Conservation (phyloP, 176 grass and related monocot species). For the Raddia distichophylla region DNA sequence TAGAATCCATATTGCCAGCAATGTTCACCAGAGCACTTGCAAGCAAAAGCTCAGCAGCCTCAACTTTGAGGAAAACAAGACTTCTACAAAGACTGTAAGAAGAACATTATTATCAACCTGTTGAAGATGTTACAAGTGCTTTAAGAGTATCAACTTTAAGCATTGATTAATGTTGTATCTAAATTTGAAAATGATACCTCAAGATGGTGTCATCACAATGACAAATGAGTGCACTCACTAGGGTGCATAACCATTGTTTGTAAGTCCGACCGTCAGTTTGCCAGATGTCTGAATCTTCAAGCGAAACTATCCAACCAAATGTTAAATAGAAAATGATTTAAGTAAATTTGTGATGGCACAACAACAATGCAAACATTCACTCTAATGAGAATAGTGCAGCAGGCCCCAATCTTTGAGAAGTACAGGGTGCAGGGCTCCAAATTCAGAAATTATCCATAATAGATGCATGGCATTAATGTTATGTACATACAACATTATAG, state of each 20-base stretch:
- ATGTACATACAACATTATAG: slow-evolving; percentile 23
- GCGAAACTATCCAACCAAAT: slow-evolving; percentile 50
- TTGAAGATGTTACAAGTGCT: slow-evolving; percentile 19
- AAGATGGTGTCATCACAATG: slow-evolving; percentile 85
- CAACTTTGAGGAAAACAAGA: slow-evolving; percentile 77
- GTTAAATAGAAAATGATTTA: slow-evolving; percentile 18
- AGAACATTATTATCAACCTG: slow-evolving; percentile 32
- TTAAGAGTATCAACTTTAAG: slow-evolving; percentile 31
- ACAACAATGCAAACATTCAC: background rate
- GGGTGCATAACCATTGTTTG: slow-evolving; percentile 78
- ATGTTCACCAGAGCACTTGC: slow-evolving; percentile 75
- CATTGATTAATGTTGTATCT: slow-evolving; percentile 26
- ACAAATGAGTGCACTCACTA: slow-evolving; percentile 80
- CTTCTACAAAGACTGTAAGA: slow-evolving; percentile 80
- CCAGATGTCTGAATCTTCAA: slow-evolving; percentile 81
- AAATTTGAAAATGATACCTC: slow-evolving; percentile 58
- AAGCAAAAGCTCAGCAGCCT: slow-evolving; percentile 84
- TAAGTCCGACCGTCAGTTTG: slow-evolving; percentile 65
- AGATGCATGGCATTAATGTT: background rate
- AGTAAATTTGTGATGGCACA: background rate
- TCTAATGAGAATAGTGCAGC: background rate
- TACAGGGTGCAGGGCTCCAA: background rate
- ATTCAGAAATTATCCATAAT: slow-evolving; percentile 24
- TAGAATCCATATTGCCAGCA: slow-evolving; percentile 60
- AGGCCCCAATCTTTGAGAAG: background rate